Base-by-base conservation (phyloP, 257 asterid genomes). In the Sherardia arvensis region DNA sequence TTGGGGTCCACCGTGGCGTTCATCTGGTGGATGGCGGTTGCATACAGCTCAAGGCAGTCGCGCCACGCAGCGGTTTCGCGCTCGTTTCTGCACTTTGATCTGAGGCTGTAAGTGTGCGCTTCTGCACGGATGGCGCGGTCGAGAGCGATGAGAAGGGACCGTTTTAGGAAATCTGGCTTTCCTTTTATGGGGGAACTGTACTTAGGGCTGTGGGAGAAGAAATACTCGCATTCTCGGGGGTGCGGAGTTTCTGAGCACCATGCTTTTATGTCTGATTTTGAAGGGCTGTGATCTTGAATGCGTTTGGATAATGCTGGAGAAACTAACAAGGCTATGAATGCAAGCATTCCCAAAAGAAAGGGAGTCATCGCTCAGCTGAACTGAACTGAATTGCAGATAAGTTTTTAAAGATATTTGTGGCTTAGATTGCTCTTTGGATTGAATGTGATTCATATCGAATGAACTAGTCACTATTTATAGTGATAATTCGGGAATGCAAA, bases 171-270 rank as follows among this genome's bases (percentile, higher is more conserved):
- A 49, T 93, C 96, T 1, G 90, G 56, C 30, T 83, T 84, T 6
- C 69, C 64, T 21, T 75, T 78, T 11, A 85, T 80, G 0, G 91
- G 80, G 10, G 53, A 18, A 0, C 45, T 45, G 65, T 79, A 74
- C 32, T 84, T 84, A 29, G 84, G 84, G 74, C 77, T 71, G 4
- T 80, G 76, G 0, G 83, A 54, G 20, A 88, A 23, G 76, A 66
- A 86, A 26, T 86, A 79, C 49, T 88, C 94, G 8, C 98, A 88
- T 1, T 87, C 80, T 53, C 73, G 61, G 1, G 96, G 96, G 66
- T 88, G 26, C 0, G 96, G 98, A 5, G 95, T 91, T 80, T 78
- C 83, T 57, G 73, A 75, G 66, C 98, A 91, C 98, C 94, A 86
- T 26, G 84, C 21, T 73, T 76, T 76, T 22, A 79, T 69, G 10